Percentiles rank a stretch among this genome's conserved stretches.
Evolutionary conservation across 805 yeast genomes (phyloP).

Genomic region (Candida koratica): DNA sequence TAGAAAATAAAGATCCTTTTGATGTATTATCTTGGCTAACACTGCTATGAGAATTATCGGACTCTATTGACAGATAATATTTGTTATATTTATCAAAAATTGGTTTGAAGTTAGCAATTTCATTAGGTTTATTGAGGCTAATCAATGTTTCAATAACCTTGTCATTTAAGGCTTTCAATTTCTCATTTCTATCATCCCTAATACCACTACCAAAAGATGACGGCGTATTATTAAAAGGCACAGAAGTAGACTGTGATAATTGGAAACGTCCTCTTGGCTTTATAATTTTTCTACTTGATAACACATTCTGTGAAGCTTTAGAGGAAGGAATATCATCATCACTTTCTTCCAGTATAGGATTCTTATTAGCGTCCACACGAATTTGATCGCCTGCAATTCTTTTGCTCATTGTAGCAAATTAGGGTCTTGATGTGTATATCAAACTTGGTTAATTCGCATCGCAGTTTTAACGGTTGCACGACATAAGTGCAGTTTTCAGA

Average conservation of each 20-base stretch:
- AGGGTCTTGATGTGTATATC: too few relatives aligned
- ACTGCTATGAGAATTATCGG: not conserved
- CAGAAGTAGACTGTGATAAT: slow-evolving; percentile 2
- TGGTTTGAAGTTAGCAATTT: slow-evolving; percentile 53
- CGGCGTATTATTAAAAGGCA: not conserved
- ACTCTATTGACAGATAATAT: slow-evolving; percentile 33
- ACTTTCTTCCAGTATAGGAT: slow-evolving; percentile 18
- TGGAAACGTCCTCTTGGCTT: slow-evolving; percentile 42
- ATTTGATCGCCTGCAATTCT: slow-evolving; percentile 35
- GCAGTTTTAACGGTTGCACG: too few relatives aligned
- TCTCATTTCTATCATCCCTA: slow-evolving; percentile 31
- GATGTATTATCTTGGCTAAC: not conserved
- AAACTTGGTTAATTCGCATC: too few relatives aligned
- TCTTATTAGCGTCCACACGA: slow-evolving; percentile 13
- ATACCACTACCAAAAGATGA: slow-evolving; percentile 1
- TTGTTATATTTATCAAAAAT: slow-evolving; percentile 56
- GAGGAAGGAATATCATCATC: slow-evolving; percentile 6
- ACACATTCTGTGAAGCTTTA: slow-evolving; percentile 56
- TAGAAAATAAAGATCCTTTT: slow-evolving; percentile 13
- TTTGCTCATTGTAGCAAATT: slow-evolving; percentile 71
- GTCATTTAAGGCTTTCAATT: slow-evolving; percentile 62
- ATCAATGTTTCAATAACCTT: slow-evolving; percentile 51
- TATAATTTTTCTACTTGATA: slow-evolving; percentile 69
- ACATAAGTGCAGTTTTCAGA: slow-evolving; percentile 3
- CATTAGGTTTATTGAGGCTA: slow-evolving; percentile 37